Percentiles rank a stretch among this genome's conserved stretches.
Evolutionary conservation across 768 basidiomycete genomes (phyloP).

Genomic region (Agaricus bisporus): DNA sequence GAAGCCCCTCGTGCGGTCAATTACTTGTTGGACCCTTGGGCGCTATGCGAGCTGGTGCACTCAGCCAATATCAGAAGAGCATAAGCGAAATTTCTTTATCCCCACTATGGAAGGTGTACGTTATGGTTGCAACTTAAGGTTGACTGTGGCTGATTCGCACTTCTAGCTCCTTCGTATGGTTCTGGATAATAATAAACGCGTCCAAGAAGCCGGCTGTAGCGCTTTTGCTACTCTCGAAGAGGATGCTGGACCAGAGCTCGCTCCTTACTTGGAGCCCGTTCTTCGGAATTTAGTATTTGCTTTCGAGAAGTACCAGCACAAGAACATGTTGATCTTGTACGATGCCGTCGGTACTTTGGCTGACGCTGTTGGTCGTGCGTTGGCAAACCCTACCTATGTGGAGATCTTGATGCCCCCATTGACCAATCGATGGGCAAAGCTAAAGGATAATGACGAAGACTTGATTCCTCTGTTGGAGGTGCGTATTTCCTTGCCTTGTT

Average conservation of each 20-base stretch:
- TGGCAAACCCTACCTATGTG: slow-evolving; percentile 82
- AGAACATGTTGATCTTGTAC: slow-evolving; percentile 97
- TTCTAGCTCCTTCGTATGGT: slow-evolving; percentile 94
- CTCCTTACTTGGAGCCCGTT: slow-evolving; percentile 92
- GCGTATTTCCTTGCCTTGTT: slow-evolving; percentile 14
- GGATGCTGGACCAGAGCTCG: slow-evolving; percentile 86
- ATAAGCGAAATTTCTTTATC: slow-evolving; percentile 86
- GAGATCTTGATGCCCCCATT: slow-evolving; percentile 97
- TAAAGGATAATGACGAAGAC: slow-evolving; percentile 89
- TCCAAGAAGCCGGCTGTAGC: slow-evolving; percentile 98
- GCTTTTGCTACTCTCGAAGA: slow-evolving; percentile 99
- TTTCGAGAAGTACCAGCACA: slow-evolving; percentile 98
- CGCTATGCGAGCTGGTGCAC: slow-evolving; percentile 98
- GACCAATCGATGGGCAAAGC: slow-evolving; percentile 81
- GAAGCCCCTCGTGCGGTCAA: slow-evolving; percentile 94
- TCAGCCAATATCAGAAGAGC: slow-evolving; percentile 77
- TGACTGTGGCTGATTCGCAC: background rate
- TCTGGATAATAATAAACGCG: slow-evolving; percentile 95
- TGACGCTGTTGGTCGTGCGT: slow-evolving; percentile 86
- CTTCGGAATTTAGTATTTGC: slow-evolving; percentile 92
- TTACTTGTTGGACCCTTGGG: slow-evolving; percentile 99
- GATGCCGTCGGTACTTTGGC: slow-evolving; percentile 99
- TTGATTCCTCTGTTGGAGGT: slow-evolving; percentile 95
- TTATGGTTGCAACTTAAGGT: slow-evolving; percentile 12
- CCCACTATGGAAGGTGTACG: slow-evolving; percentile 96